Evolutionary conservation across 108 stramenopile genomes (phyloP), one percentile per base, ranked within the genome.

Genomic region (Cyclotella choctawhatcheeana): DNA sequence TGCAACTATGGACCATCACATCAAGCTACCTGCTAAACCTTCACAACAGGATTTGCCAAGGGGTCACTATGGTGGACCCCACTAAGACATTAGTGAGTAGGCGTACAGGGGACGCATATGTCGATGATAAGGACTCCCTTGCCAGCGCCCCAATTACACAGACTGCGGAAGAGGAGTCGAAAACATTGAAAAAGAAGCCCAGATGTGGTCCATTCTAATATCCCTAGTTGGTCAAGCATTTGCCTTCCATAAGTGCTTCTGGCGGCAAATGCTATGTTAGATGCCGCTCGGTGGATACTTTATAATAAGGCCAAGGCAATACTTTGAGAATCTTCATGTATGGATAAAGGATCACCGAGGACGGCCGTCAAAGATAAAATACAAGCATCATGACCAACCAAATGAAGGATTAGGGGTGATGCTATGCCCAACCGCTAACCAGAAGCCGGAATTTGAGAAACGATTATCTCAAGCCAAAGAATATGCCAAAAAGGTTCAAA

Each of bases 181-280:
- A 6, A 40, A 40, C 12, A 12, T 40, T 6, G 8, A 40, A 40
- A 6, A 40, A 10, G 12, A 40, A 10, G 37, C 6, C 6, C 37
- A 40, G 37, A 40, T 12, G 12, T 40, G 37, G 37, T 10, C 12
- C 6, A 40, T 10, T 12, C 5, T 51, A n/a, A n/a, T n/a, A 14
- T 8, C 50, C 5, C 16, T 21, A 51, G 50, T 17, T 5, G 50
- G 50, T 17, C 50, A 51, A 21, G 20, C 37, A 40, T 40, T 17
- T 5, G 50, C 50, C 16, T 51, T 51, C 50, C 50, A 51, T 21
- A 51, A 51, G 20, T 51, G 50, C 17, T 20, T 17, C 50, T 51
- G 50, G 50, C 50, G 18, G 17, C 16, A n/a, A 17, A 20, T 51
- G 50, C 16, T n/a, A 5, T 51, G 50, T 8, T 5, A 17, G 50